A percentile compares a stretch with the other conserved stretches of the same genome.
phyloP scores from a whole-genome alignment of 2,329 filamentous ascomycete genomes.

The Oidium heveae region DNA sequence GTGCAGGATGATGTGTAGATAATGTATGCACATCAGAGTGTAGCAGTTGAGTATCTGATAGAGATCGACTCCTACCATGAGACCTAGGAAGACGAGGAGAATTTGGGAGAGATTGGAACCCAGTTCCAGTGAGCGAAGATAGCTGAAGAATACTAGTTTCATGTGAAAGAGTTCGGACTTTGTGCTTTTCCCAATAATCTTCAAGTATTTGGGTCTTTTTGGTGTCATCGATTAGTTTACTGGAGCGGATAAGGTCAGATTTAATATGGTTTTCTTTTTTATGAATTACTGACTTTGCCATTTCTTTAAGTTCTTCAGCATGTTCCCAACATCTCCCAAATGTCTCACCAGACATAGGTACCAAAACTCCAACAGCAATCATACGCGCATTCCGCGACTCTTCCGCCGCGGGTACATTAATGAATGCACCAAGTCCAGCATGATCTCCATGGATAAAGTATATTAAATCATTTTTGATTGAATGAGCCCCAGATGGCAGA shows the following conservation, averaged over 20 bases:
- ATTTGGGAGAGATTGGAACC: constrained; percentile 17
- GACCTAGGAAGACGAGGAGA: constrained; percentile 15
- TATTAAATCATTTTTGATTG: constrained; percentile 65
- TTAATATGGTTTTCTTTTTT: neutral
- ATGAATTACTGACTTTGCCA: constrained; percentile 35
- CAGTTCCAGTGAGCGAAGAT: constrained; percentile 15
- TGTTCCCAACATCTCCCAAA: constrained; percentile 78
- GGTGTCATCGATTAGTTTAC: constrained; percentile 37
- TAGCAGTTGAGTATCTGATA: constrained; percentile 33
- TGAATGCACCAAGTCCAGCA: constrained; percentile 76
- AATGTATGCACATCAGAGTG: constrained; percentile 35
- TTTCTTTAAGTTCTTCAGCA: constrained; percentile 45
- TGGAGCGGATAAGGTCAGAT: constrained; percentile 8
- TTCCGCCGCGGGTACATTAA: constrained; percentile 58
- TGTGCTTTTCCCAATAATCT: constrained; percentile 52
- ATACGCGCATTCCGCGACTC: constrained; percentile 71
- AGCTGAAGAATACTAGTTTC: constrained; percentile 14
- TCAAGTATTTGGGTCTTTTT: constrained; percentile 39
- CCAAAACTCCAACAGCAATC: constrained; percentile 72
- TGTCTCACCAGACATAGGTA: constrained; percentile 62
- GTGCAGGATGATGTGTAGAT: constrained; percentile 60
- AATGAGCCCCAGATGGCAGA: constrained; percentile 76
- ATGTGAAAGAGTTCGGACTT: constrained; percentile 13
- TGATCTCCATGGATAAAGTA: constrained; percentile 77
- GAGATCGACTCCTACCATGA: constrained; percentile 31